Base-by-base conservation (phyloP, 1,139 yeast species). In the Candida sanyaensis region DNA sequence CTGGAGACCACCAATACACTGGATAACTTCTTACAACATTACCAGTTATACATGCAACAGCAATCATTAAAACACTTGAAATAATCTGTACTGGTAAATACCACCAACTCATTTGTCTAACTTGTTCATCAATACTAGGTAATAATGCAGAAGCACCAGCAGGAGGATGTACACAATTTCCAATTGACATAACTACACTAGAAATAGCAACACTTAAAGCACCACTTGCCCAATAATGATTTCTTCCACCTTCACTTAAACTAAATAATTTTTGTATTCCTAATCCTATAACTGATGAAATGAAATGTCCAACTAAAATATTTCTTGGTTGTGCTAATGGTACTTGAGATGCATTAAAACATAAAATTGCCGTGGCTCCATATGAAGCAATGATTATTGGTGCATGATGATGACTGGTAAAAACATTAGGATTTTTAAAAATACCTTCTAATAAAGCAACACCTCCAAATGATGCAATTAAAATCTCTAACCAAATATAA, bases 281-380 rank as follows among this genome's bases (percentile, higher is more conserved):
- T 1, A 83, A 66, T 0, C 90, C 90, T 28, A 83, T 59, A 8
- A 84, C 43, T 0, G 86, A 66, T 4, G 84, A 64, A 3, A 82
- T 28, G 53, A 84, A 71, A 43, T 84, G 86, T 3, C 90, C 90
- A 44, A 78, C 46, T 6, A 84, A 50, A 0, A 84, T 68, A 59
- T 78, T 82, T 46, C 90, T 64, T 0, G 91, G 91, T 63, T 85
- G 91, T 1, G 88, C 83, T 44, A 85, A 65, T 1, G 91, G 90
- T 0, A 79, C 79, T 41, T 64, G 75, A 13, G 71, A 67, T 0
- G 83, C 79, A 58, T 84, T 84, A 63, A 80, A 85, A 42, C 83
- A 69, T 23, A 85, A 66, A 37, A 85, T 79, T 2, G 89, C 87
- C 1, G 85, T 69, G 1, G 91, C 91, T 10, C 88, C 89, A 55